A percentile compares a stretch with the other conserved stretches of the same genome.
Conservation (phyloP, 2,329 filamentous ascomycete genomes). For the Corynespora cassiicola region DNA sequence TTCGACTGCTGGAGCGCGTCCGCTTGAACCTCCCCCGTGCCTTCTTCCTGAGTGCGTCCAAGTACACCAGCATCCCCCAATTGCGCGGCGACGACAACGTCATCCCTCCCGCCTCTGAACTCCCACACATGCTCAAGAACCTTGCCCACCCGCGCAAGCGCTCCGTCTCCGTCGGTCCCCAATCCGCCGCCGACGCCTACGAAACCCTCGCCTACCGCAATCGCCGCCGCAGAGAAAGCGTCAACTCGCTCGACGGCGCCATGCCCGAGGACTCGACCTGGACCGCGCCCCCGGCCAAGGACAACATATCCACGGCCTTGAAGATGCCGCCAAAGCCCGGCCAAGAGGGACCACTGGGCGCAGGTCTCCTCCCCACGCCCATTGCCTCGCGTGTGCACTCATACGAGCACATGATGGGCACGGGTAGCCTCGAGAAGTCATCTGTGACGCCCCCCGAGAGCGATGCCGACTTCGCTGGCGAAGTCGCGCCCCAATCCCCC, state of each 20-base stretch:
- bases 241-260: conserved; percentile 49
- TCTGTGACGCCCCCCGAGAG: conserved; percentile 33
- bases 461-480: conserved; percentile 39
- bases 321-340: conserved; percentile 18
- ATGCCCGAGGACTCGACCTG: conserved; percentile 34
- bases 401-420: conserved; percentile 78
- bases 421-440: conserved; percentile 54
- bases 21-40: conserved; percentile 83
- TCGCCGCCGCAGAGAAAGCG: conserved; percentile 67
- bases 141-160: conserved; percentile 82
- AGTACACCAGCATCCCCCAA: conserved; percentile 85
- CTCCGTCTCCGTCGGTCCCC: conserved; percentile 88
- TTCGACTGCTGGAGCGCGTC: conserved; percentile 80
- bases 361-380: conserved; percentile 56
- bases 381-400: conserved; percentile 60
- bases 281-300: conserved; percentile 21
- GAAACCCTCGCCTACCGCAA: conserved; percentile 93
- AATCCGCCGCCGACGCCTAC: conserved; percentile 95
- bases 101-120: conserved; percentile 85
- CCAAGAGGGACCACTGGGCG: conserved; percentile 44
- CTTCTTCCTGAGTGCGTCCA: conserved; percentile 88
- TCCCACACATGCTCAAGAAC: conserved; percentile 80
- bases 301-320: conserved; percentile 14
- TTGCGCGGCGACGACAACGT: conserved; percentile 83
- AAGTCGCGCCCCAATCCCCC: conserved; percentile 24